Base-by-base conservation (phyloP, 306 rosid genomes). In the Castanea sativa region DNA sequence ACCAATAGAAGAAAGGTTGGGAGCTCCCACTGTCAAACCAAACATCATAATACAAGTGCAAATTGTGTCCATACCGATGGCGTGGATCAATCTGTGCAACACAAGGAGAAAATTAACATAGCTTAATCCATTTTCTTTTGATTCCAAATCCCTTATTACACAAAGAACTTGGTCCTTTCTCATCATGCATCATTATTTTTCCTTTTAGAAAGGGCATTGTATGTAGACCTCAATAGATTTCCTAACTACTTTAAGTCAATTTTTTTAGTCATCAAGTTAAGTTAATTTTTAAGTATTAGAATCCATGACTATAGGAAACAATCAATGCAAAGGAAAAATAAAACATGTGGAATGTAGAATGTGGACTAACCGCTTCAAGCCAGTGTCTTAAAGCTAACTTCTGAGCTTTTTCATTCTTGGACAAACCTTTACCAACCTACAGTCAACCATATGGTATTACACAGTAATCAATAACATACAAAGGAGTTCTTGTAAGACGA, bases 371-470 rank as follows among this genome's bases (percentile, higher is more conserved):
- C 79, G 96, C 97, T 84, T 94, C 97, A 78, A 94, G 97, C 97
- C 97, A 94, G 77, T 94, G 98, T 63, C 88, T 81, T 51, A 89
- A 84, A 51, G 94, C 93, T 77, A 94, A 87, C 63, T 89, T 86
- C 76, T 90, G 93, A 21, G 94, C 98, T 73, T 87, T 94, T 59
- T 87, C 93, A 87, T 88, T 85, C 88, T 94, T 91, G 60, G 88
- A 92, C 81, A 92, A 85, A 14, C 98, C 98, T 72, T 94, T 94
- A 69, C 98, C 98, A 55, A 94, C 97, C 98, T 94, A 71, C 82
- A 83, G 79, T 69, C 77, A 75, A 71, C 21, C 76, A n/a, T 23
- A 27, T 56, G 9, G 21, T 21, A 35, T 21, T 71, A 8, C 33
- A 59, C 56, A 74, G 29, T 59, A 61, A 9, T 69, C 21, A 10